Conservation (phyloP, 805 yeast species). For the Schizosaccharomyces lindneri region DNA sequence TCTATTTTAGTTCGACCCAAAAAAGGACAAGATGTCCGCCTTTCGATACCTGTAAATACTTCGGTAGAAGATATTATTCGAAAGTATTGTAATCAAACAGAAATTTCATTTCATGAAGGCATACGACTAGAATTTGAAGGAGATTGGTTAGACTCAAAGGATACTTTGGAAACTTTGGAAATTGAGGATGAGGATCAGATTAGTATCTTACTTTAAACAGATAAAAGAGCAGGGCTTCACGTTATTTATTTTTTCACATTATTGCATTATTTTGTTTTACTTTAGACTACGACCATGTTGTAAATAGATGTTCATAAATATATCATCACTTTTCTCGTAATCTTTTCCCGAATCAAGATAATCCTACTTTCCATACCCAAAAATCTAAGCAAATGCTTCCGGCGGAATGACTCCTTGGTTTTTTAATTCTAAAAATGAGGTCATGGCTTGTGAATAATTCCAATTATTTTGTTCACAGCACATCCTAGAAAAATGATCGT, state of each 20-base stretch:
- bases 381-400: slow-evolving; percentile 1
- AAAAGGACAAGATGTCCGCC: neutral
- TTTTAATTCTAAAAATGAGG: neutral
- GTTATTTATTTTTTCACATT: too few relatives aligned
- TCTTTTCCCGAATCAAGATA: too few relatives aligned
- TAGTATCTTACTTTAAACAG: neutral
- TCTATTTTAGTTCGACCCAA: neutral
- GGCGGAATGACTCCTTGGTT: neutral
- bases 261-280: neutral
- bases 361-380: too few relatives aligned
- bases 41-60: neutral
- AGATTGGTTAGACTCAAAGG: neutral
- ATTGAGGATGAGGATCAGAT: neutral
- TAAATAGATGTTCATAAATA: too few relatives aligned
- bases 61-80: neutral
- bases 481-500: neutral
- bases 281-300: neutral
- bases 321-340: too few relatives aligned
- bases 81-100: neutral
- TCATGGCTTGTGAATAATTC: neutral
- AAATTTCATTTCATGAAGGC: neutral
- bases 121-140: slow-evolving; percentile 1
- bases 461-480: neutral
- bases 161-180: neutral
- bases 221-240: neutral